phyloP scores from a whole-genome alignment of 179 eudicot genomes.

The Corrigiola litoralis region DNA sequence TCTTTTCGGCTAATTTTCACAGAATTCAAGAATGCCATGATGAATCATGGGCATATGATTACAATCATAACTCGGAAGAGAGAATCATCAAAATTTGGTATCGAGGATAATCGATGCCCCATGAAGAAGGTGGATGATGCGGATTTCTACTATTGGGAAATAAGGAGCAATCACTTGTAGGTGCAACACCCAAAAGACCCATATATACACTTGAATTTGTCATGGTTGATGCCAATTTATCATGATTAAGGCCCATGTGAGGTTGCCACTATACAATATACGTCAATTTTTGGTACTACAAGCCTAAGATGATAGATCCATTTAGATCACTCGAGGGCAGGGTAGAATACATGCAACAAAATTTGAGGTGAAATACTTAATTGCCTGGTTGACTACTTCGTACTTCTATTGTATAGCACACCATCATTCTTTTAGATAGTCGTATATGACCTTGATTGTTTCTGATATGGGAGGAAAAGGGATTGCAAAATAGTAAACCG shows the following conservation, averaged over 20 bases:
- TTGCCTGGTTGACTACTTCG: slow-evolving; percentile 19
- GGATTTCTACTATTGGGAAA: slow-evolving; percentile 13
- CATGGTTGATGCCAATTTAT: slow-evolving; percentile 14
- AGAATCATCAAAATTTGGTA: neutral
- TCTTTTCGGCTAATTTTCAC: neutral
- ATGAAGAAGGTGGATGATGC: slow-evolving; percentile 17
- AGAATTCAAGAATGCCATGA: slow-evolving; percentile 30
- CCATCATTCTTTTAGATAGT: slow-evolving; percentile 14
- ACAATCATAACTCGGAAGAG: slow-evolving; percentile 14
- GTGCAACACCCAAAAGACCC: slow-evolving; percentile 7
- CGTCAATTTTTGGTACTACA: neutral
- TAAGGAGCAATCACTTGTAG: slow-evolving; percentile 2
- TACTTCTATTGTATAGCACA: neutral
- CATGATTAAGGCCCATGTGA: slow-evolving; percentile 18
- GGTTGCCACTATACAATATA: neutral
- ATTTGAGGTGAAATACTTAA: neutral
- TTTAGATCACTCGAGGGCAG: slow-evolving; percentile 21
- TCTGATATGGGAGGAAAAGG: slow-evolving; percentile 6
- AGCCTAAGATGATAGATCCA: neutral
- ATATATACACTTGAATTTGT: neutral
- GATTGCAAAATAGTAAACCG: slow-evolving; percentile 16
- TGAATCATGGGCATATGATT: slow-evolving; percentile 23
- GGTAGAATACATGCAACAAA: neutral
- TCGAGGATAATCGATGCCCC: neutral
- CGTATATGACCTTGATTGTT: slow-evolving; percentile 25